phyloP scores from a whole-genome alignment of 2,329 filamentous ascomycete species.

The Aspergillus sp. region DNA sequence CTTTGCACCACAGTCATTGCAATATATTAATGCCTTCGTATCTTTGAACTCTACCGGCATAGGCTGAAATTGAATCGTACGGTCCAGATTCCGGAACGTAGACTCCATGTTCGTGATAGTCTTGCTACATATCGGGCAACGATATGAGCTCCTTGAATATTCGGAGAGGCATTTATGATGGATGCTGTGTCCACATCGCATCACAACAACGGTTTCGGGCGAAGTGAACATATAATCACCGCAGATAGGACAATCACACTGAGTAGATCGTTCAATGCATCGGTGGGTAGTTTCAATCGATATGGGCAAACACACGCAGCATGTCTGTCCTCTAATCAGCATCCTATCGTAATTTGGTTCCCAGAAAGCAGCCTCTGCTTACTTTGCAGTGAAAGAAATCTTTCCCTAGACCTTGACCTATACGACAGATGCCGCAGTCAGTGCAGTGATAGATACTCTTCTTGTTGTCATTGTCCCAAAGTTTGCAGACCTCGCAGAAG shows the following conservation, averaged over 20 bases:
- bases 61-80: constrained; percentile 77
- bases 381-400: constrained; percentile 99
- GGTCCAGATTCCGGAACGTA: constrained; percentile 83
- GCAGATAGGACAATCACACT: constrained; percentile 95
- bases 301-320: constrained; percentile 89
- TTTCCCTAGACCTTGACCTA: constrained; percentile 84
- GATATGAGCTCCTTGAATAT: constrained; percentile 84
- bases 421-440: constrained; percentile 91
- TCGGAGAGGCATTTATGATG: constrained; percentile 82
- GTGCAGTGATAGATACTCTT: constrained; percentile 94
- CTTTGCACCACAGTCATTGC: constrained; percentile 89
- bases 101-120: constrained; percentile 97
- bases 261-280: constrained; percentile 87
- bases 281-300: constrained; percentile 76
- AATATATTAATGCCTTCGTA: constrained; percentile 74
- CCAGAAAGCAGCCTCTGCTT: constrained; percentile 15
- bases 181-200: constrained; percentile 93
- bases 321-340: constrained; percentile 51
- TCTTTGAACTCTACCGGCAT: constrained; percentile 80
- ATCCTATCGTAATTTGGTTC: not conserved
- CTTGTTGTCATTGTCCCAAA: constrained; percentile 88
- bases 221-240: constrained; percentile 95
- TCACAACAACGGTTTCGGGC: constrained; percentile 77
- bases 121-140: constrained; percentile 93
- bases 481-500: constrained; percentile 88